Conservation (phyloP, 768 basidiomycete genomes). For the Bullera alba region DNA sequence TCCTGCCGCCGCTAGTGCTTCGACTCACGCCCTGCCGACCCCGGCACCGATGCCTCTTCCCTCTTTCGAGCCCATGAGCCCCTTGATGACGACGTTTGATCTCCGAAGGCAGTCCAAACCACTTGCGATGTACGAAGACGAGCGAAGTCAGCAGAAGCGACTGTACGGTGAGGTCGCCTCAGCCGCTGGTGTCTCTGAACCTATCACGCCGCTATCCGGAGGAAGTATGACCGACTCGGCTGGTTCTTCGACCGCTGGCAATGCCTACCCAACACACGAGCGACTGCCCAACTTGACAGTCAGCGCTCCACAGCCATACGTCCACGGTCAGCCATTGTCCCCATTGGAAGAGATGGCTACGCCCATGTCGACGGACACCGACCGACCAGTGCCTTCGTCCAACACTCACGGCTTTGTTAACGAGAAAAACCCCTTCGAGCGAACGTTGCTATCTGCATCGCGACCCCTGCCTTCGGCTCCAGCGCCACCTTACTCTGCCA, state of each 20-base stretch:
- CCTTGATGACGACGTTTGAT: constrained; percentile 18
- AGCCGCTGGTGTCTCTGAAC: constrained; percentile 31
- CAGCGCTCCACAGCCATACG: constrained; percentile 25
- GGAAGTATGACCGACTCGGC: constrained; percentile 6
- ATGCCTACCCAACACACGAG: constrained; percentile 21
- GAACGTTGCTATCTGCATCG: not conserved
- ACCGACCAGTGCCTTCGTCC: not conserved
- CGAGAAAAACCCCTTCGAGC: constrained; percentile 30
- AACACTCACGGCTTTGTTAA: not conserved
- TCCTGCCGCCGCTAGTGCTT: not conserved
- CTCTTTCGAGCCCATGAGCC: constrained; percentile 21
- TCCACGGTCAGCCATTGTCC: constrained; percentile 35
- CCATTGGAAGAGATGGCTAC: constrained; percentile 33
- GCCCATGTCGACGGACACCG: constrained; percentile 11
- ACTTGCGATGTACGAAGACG: constrained; percentile 25
- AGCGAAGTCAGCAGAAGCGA: constrained; percentile 24
- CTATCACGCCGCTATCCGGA: constrained; percentile 24
- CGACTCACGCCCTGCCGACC: constrained; percentile 2
- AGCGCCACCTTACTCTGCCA: constrained; percentile 24
- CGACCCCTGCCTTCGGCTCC: constrained; percentile 1
- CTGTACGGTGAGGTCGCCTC: constrained; percentile 32
- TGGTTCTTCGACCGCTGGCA: not conserved
- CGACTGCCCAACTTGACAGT: constrained; percentile 16
- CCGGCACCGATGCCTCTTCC: constrained; percentile 19
- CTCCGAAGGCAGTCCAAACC: constrained; percentile 20